Conservation (phyloP, 345 rosid species). For the Litchi chinensis region DNA sequence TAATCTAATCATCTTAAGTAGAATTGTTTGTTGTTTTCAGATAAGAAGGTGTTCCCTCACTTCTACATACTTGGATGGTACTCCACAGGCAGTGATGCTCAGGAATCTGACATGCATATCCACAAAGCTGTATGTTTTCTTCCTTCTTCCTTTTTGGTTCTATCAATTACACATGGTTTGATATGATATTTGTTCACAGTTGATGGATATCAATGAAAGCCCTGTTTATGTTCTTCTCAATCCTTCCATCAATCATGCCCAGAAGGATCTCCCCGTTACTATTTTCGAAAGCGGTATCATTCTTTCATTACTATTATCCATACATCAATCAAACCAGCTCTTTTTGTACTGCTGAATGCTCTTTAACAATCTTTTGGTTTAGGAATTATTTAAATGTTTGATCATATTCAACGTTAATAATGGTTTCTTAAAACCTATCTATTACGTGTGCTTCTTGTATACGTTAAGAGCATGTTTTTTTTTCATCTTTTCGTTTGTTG, state of each 20-base stretch:
- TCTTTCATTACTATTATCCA: neutral
- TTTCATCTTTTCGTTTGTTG: neutral
- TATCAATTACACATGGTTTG: neutral
- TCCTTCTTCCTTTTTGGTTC: neutral
- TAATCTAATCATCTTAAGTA: neutral
- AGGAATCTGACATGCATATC: conserved; percentile 88
- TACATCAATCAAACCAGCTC: too few relatives aligned
- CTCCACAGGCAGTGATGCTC: conserved; percentile 84
- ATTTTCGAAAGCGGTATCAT: conserved; percentile 85
- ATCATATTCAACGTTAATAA: too few relatives aligned
- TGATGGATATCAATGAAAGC: conserved; percentile 97
- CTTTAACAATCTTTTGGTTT: neutral
- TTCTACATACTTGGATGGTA: conserved; percentile 96
- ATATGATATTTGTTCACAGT: conserved; percentile 39
- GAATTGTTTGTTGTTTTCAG: conserved; percentile 31
- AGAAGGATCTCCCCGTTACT: conserved; percentile 92
- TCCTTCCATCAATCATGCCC: conserved; percentile 81
- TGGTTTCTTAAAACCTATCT: neutral
- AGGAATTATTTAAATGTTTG: too few relatives aligned
- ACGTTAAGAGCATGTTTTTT: neutral
- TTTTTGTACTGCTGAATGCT: neutral
- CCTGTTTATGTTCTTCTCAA: conserved; percentile 91
- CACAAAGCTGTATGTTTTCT: conserved; percentile 77
- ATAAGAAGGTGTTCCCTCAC: conserved; percentile 91
- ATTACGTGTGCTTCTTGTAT: neutral